Evolutionary conservation across 139 green algal genomes (phyloP).

Genomic region (Edaphochlamys debaryana): DNA sequence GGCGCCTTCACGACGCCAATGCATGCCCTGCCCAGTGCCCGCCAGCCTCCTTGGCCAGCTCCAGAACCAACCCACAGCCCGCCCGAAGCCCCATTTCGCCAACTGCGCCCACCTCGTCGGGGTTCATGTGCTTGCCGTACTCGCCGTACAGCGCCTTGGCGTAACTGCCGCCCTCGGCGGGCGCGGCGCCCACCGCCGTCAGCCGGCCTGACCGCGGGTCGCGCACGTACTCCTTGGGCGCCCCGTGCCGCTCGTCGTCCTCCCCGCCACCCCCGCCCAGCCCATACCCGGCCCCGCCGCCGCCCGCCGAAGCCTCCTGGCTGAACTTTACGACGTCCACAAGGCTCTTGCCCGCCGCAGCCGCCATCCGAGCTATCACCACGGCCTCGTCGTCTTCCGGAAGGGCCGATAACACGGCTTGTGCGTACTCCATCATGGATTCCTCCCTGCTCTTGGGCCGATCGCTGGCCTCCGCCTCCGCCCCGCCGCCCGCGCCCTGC

Average conservation of each 20-base stretch:
- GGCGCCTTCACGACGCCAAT: too few species aligned
- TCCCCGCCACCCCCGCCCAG: too few species aligned
- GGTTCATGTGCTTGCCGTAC: constrained; percentile 16
- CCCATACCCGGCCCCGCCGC: background rate
- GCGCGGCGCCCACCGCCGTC: constrained; percentile 5
- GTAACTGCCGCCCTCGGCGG: too few species aligned
- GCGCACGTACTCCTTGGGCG: constrained; percentile 6
- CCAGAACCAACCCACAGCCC: too few species aligned
- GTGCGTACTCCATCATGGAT: constrained; percentile 42
- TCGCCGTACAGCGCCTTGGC: constrained; percentile 31
- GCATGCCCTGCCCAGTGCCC: too few species aligned
- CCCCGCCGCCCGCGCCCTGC: background rate
- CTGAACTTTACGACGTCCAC: constrained; percentile 53
- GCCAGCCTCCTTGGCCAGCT: too few species aligned
- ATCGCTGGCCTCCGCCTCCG: background rate
- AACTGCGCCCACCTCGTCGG: too few species aligned
- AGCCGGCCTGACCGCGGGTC: constrained; percentile 23
- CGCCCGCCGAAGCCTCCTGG: background rate
- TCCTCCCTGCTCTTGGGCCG: constrained; percentile 19
- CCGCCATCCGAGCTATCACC: constrained; percentile 54
- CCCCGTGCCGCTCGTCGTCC: background rate
- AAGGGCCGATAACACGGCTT: constrained; percentile 60
- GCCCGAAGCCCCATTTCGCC: too few species aligned
- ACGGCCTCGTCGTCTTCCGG: constrained; percentile 70
- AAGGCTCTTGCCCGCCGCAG: constrained; percentile 53